Base-by-base conservation (phyloP, 495 filamentous ascomycete species). In the Trichoderma virens region DNA sequence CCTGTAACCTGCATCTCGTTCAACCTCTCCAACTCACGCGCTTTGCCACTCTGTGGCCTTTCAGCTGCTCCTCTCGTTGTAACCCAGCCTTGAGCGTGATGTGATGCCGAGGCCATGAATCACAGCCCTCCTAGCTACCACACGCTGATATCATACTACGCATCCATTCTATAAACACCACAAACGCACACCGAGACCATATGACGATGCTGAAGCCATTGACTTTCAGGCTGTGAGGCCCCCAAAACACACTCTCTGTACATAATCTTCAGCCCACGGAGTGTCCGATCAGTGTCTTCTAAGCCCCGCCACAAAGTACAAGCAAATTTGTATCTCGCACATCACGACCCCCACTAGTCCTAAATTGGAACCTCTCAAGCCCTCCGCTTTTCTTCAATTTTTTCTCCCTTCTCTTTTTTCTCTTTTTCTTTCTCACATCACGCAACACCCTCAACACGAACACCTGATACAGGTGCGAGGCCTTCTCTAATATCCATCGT, bases 401-500 rank as follows among this genome's bases (percentile, higher is more conserved):
- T 39, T 39, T 35, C 38, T 20, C 27, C 7, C 7, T 20, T 9
- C 56, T 14, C 7, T 5, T 35, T 61, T 20, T 16, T 20, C 27
- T 25, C 38, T 38, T 25, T 25, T 45, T 6, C 35, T 63, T 14
- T 34, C 47, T 18, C 16, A 23, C 54, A 23, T 60, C 62, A 60
- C 61, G 62, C 66, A 68, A 71, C 67, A 68, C 27, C 23, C 51
- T 56, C 51, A 30, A 56, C 51, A 56, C 6, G 25, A 56, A 25
- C 51, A 56, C 51, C 51, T 56, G 16, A 13, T 30, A 8, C 23
- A 56, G 51, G 51, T 56, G 51, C 25, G 25, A 68, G 59, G 27
- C 69, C 39, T 47, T 63, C 69, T 73, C 69, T 69, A n/a, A n/a
- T n/a, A 64, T 64, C 71, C 61, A n/a, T 65, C 16, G 67, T 43